Evolutionary conservation across 2,329 filamentous ascomycete species (phyloP), one percentile per base, ranked within the genome.

Genomic region (Albifimbria verrucaria): DNA sequence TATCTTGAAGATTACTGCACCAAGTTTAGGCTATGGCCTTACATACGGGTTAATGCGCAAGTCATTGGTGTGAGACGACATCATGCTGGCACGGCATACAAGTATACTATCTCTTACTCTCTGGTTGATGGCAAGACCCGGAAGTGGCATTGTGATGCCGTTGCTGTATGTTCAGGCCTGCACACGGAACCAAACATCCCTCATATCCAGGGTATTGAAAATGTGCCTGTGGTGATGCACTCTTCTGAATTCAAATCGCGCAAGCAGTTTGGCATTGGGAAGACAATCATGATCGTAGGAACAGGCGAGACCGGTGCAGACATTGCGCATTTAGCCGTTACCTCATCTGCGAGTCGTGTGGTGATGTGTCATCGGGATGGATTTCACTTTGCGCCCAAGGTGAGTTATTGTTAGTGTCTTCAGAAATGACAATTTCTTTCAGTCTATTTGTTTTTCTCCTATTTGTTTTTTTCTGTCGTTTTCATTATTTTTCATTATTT

Each of bases 141-240:
- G 2, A 46, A 55, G 22, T 70, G 68, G 67, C 57, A 66, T 7
- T 77, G 72, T 51, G 73, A 77, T 56, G 74, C 72, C 10, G 62
- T 77, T 9, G 74, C 72, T 7, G 57, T 77, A 1, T 77, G 74
- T 56, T 73, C 72, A 1, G 74, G 74, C 4, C 57, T 77, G 7
- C 71, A 77, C 52, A 67, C 72, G 12, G 59, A 65, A 17, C 72
- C 72, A 6, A 68, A 65, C 43, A 65, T 72, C 10, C 69, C 72
- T 1, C 12, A 58, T 17, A 65, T 78, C 48, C 32, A 61, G 25
- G 73, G 74, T 5, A 57, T 73, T 22, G 63, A 71, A 3, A 61
- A 62, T 17, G 64, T 74, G 0, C 65, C 67, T 0, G 22, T 54
- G 3, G 69, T 73, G 1, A 59, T 76, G n/a, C 76, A 78, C 55